Conservation (phyloP, 768 basidiomycete species). For the Suillus brevipes region DNA sequence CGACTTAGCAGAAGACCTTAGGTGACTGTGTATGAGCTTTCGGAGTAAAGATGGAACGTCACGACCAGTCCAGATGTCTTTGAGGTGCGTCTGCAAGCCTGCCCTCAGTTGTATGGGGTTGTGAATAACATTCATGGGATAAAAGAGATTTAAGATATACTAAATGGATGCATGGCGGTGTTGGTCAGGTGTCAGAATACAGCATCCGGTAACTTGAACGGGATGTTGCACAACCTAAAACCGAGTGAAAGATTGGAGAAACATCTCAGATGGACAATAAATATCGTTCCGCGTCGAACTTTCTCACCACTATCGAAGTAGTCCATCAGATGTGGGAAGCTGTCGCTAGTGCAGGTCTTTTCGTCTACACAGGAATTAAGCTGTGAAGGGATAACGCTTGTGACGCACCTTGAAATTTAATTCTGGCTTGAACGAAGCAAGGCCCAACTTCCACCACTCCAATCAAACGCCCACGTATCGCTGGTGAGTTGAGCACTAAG, state of each 20-base stretch:
- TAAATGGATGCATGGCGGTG: not conserved
- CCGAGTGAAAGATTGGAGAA: too few relatives aligned
- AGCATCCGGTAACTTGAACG: too few relatives aligned
- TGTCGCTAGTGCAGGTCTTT: too few relatives aligned
- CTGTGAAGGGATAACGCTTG: not conserved
- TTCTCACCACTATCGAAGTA: too few relatives aligned
- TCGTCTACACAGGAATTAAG: too few relatives aligned
- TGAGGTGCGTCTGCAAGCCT: constrained; percentile 13
- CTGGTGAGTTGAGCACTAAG: not conserved
- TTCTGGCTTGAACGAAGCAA: not conserved
- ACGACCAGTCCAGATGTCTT: constrained; percentile 1
- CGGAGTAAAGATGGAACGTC: not conserved
- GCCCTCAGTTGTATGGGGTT: constrained; percentile 29
- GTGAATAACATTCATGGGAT: constrained; percentile 17
- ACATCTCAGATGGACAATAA: too few relatives aligned
- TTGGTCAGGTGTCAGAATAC: too few relatives aligned
- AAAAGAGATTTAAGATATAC: constrained; percentile 12
- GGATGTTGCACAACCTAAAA: too few relatives aligned
- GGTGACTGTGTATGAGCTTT: constrained; percentile 1
- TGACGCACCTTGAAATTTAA: not conserved
- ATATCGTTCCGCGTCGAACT: too few relatives aligned
- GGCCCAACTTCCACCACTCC: not conserved
- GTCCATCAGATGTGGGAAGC: too few relatives aligned
- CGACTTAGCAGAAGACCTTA: not conserved
- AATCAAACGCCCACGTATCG: not conserved